Evolutionary conservation across 306 rosid species (phyloP).

Genomic region (Vigna reflexopilosa): DNA sequence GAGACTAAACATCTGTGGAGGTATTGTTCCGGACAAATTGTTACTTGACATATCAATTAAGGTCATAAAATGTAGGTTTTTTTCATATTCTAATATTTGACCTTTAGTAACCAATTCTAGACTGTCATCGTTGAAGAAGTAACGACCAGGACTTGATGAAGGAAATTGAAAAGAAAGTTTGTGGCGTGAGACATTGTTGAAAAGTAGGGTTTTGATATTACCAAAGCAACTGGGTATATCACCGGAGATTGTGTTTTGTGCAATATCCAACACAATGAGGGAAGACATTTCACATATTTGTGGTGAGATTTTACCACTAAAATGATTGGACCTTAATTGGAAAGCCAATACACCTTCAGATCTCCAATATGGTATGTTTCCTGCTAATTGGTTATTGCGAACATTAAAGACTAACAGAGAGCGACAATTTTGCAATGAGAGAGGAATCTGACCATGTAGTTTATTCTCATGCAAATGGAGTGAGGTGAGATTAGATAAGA

Average conservation of each 20-base stretch:
- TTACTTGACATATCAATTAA: too few species aligned
- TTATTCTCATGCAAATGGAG: conserved; percentile 7
- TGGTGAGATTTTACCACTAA: background rate
- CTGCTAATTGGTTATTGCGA: background rate
- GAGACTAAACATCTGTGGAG: background rate
- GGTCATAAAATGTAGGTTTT: too few species aligned
- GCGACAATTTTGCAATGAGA: background rate
- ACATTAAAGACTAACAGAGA: background rate
- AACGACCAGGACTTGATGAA: fast-evolving
- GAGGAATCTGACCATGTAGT: background rate
- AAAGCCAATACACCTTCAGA: background rate
- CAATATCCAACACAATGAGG: background rate
- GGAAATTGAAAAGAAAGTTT: background rate
- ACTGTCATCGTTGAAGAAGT: fast-evolving
- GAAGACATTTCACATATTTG: background rate
- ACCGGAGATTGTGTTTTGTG: background rate
- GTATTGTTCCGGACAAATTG: too few species aligned
- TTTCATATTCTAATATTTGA: background rate
- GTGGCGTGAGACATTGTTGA: background rate
- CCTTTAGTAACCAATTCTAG: background rate
- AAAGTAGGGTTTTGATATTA: background rate
- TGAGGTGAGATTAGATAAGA: background rate
- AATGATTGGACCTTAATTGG: background rate
- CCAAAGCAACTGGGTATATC: background rate
- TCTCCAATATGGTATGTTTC: background rate